Conservation (phyloP, 2,329 filamentous ascomycete genomes). For the Mollisiaceae sp. region DNA sequence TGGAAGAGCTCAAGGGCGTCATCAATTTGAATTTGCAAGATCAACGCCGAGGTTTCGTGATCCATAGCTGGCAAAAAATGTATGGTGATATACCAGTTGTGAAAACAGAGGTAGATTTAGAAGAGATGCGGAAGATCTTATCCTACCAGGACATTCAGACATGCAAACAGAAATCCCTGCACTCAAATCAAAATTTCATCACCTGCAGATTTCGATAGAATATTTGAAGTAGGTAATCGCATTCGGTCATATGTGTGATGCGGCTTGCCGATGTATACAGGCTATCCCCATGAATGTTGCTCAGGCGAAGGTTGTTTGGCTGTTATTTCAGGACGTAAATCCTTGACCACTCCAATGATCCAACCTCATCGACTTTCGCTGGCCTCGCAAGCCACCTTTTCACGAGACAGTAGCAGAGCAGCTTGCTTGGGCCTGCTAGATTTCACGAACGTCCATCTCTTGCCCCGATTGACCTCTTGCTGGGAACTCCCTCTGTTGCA, state of each 20-base stretch:
- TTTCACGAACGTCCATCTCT: background rate
- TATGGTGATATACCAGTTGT: background rate
- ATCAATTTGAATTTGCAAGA: slow-evolving; percentile 36
- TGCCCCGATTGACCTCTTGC: background rate
- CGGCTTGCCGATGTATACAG: background rate
- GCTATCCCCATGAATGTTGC: background rate
- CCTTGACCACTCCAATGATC: background rate
- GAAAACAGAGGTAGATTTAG: background rate
- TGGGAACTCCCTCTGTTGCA: background rate
- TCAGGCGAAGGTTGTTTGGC: background rate
- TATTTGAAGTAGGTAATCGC: background rate
- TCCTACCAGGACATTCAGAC: background rate
- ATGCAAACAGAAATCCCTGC: slow-evolving; percentile 2
- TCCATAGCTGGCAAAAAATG: slow-evolving; percentile 22
- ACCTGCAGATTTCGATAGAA: slow-evolving; percentile 6
- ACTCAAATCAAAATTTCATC: background rate
- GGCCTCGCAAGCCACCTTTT: background rate
- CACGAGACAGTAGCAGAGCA: background rate
- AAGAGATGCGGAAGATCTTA: background rate
- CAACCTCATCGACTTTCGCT: background rate
- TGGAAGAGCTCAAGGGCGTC: slow-evolving; percentile 15
- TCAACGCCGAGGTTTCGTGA: slow-evolving; percentile 29
- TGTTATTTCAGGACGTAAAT: background rate
- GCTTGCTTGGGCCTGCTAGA: background rate
- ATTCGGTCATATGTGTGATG: background rate